phyloP scores from a whole-genome alignment of 192 early-diverging fungal species.

The Linnemannia schmuckeri region DNA sequence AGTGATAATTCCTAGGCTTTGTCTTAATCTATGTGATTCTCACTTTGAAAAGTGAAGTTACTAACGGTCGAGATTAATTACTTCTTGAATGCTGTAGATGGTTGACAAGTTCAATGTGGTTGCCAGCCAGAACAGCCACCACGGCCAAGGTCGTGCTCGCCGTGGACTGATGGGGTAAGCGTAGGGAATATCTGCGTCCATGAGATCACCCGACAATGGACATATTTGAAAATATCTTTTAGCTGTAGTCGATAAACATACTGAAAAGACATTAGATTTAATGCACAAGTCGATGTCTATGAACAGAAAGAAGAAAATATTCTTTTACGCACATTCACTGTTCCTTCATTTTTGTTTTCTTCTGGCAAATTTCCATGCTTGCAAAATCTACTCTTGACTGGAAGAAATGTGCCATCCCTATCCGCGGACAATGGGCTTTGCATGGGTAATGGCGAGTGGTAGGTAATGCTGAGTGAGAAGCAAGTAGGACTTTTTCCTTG shows the following conservation, averaged over 20 bases:
- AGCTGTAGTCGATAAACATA: background rate
- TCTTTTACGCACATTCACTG: no score
- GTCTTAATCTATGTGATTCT: background rate
- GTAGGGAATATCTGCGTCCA: background rate
- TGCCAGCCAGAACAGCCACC: constrained; percentile 18
- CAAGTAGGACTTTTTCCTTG: no score
- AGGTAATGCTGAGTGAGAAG: no score
- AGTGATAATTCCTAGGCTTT: no score
- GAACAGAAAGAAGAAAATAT: background rate
- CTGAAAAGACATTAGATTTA: background rate
- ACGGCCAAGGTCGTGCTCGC: constrained; percentile 28
- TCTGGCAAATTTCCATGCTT: no score
- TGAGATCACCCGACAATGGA: background rate
- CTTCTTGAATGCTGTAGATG: constrained; percentile 10
- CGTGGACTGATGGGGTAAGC: constrained; percentile 33
- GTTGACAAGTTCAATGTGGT: constrained; percentile 53
- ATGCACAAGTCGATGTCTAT: background rate
- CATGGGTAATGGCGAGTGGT: no score
- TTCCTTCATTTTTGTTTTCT: no score
- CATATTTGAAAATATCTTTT: background rate
- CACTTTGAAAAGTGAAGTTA: background rate
- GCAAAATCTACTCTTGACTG: no score
- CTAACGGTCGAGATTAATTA: background rate
- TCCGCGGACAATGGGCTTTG: no score
- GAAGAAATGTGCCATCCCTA: no score